Base-by-base conservation (phyloP, 2,329 filamentous ascomycete genomes). In the Ophiostoma triangulosporum region DNA sequence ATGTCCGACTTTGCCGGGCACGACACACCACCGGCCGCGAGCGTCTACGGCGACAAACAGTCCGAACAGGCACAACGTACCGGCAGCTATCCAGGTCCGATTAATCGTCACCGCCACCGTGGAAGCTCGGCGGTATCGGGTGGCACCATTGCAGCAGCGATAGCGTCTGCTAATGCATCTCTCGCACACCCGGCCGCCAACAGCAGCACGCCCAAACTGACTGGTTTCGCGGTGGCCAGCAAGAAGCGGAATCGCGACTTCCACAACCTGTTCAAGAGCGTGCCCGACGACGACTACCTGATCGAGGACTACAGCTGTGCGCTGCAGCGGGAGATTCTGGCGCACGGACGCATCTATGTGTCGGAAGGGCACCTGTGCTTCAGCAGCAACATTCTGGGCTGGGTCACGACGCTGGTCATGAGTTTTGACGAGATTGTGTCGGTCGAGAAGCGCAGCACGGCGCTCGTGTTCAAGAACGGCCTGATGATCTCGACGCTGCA, bases 271-370 rank as follows among this genome's bases (percentile, higher is more conserved):
- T 98, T 98, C 73, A 86, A 93, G 68, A 97, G 90, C 65, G 93
- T 98, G 0, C 93, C 94, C 1, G 91, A 97, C 60, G 93, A 98
- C 63, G 93, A 98, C 67, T 96, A 95, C 64, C 76, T 98, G 26
- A 97, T 98, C 59, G 93, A 98, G 65, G 93, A 98, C 66, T 98
- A 97, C 67, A 96, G 93, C 66, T 96, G 93, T 65, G 93, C 93
- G 4, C 68, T 98, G 56, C 93, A 98, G 67, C 82, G 90, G 60
- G 94, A 98, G 64, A 98, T 98, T 57, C 78, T 98, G 33, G 81
- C 95, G 6, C 93, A 96, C 60, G 93, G 93, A 6, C 80, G 93
- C 38, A 76, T 98, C 14, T 98, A 98, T 64, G 88, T 98, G 40
- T 97, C 93, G 0, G 93, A 98, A 69, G 90, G 91, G 11, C 91